Conservation (phyloP, 148 eudicot genomes). For the Tetragonia tetragonoides region DNA sequence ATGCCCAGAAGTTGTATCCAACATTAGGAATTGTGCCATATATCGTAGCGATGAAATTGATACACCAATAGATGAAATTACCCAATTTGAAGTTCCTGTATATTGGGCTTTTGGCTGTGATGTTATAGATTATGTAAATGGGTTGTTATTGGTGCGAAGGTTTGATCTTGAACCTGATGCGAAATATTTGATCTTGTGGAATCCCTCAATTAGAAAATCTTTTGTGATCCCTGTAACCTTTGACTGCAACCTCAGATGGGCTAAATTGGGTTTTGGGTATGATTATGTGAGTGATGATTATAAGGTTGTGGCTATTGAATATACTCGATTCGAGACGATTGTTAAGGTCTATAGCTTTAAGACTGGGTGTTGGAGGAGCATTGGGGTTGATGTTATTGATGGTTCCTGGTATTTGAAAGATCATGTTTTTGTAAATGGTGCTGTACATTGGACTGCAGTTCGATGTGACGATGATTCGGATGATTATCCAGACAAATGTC, state of each 20-base stretch:
- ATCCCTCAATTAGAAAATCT: not conserved
- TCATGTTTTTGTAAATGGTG: not conserved
- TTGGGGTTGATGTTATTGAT: not conserved
- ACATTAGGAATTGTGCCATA: not conserved
- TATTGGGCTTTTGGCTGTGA: not conserved
- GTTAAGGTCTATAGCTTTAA: not conserved
- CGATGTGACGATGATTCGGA: not conserved
- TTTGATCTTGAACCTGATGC: not conserved
- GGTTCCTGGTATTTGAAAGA: not conserved
- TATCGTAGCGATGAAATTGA: not conserved
- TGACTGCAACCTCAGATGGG: not conserved
- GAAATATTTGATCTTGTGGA: not conserved
- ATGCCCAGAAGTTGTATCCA: not conserved
- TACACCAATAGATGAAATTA: no score
- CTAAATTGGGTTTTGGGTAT: constrained; percentile 7
- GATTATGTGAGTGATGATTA: not conserved
- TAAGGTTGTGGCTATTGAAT: not conserved
- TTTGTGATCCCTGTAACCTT: not conserved
- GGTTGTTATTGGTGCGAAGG: not conserved
- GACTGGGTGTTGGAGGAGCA: not conserved
- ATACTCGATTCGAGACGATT: no score
- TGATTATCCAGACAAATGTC: not conserved
- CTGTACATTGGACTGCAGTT: not conserved
- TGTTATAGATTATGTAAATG: not conserved
- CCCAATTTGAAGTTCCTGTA: not conserved